Evolutionary conservation across 345 rosid species (phyloP), one percentile per base, ranked within the genome.

Genomic region (Moricandia arvensis): DNA sequence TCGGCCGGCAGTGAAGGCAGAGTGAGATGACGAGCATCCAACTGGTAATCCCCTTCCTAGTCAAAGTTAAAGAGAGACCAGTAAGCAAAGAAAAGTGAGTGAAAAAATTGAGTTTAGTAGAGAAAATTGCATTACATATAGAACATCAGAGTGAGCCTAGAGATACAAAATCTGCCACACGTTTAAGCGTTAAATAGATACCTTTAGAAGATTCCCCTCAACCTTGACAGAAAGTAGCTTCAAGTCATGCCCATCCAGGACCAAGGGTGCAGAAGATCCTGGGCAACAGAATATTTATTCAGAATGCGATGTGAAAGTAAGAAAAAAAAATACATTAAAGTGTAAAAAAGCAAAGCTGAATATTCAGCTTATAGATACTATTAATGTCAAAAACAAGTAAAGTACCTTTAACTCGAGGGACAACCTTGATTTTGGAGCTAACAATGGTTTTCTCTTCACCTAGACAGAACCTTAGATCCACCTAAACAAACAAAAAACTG

Each of bases 391-490:
- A 30, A 6, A 7, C 2, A 47, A n/a, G 29, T 37, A n/a, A 3
- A 41, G 69, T 31, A 93, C 99, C 99, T 85, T 90, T 88, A 73
- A 85, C 85, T 64, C 97, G 85, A 49, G 99, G 96, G 35, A 66
- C 34, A 53, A 93, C 90, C 57, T 86, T 74, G 71, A 96, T 93
- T 78, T 82, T 93, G 1, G 97, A 96, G 74, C 87, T 83, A 78
- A 93, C 99, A 77, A 85, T 82, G 24, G 99, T 96, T 78, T 88
- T 93, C 85, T 96, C 98, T 83, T 96, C 99, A 21, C 92, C 99
- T 67, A 96, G 81, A 34, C 81, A 75, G 84, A 96, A 96, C 66
- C 69, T 86, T 79, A 96, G 85, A 72, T 91, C 93, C 85, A 93
- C 91, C 99, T 93, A 83, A 74, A 81, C 24, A 57, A 55, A 63